Evolutionary conservation across 495 filamentous ascomycete genomes (phyloP), one percentile per base, ranked within the genome.

Genomic region (Xylaria grammica): DNA sequence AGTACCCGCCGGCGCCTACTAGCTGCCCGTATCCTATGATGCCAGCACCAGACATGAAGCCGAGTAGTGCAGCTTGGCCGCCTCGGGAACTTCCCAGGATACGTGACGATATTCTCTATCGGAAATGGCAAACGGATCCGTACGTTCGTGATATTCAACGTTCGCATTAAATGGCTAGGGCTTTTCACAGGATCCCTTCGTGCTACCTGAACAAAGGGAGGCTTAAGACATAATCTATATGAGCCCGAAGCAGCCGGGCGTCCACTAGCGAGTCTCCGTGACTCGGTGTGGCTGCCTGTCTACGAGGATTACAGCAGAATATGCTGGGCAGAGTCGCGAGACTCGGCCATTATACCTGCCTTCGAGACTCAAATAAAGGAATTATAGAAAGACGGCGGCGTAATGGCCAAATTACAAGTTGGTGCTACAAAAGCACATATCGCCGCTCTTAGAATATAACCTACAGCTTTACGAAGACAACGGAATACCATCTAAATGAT

Each of bases 111-210:
- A 81, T 82, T 32, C 70, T 89, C 52, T 72, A 79, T 26, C 74
- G 78, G 29, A 82, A 85, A 59, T 90, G 86, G 89, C 82, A 86
- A 62, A 75, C 82, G 60, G 88, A 93, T 69, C 86, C 88, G 60
- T 90, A 85, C 69, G 82, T 81, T 30, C 73, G 70, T 26, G 79
- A 86, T 54, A 81, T 82, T 67, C 72, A 68, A 67, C 68, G 65
- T 60, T 67, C 73, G 46, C 71, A 22, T 68, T 70, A 48, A 65
- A 69, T 44, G 24, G 53, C 71, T 44, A 51, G 62, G 32, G 68
- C 63, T 34, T 73, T 17, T 42, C 8, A 73, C 62, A 69, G 71
- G 65, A 67, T 17, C 54, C 67, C 55, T 3, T 42, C 57, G 69
- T 61, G 58, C 52, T 62, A 64, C 66, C 62, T 49, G 61, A 46